Percentiles rank a stretch among this genome's conserved stretches.
Evolutionary conservation across 2,329 filamentous ascomycete genomes (phyloP).

Genomic region (Fusarium tupiense): DNA sequence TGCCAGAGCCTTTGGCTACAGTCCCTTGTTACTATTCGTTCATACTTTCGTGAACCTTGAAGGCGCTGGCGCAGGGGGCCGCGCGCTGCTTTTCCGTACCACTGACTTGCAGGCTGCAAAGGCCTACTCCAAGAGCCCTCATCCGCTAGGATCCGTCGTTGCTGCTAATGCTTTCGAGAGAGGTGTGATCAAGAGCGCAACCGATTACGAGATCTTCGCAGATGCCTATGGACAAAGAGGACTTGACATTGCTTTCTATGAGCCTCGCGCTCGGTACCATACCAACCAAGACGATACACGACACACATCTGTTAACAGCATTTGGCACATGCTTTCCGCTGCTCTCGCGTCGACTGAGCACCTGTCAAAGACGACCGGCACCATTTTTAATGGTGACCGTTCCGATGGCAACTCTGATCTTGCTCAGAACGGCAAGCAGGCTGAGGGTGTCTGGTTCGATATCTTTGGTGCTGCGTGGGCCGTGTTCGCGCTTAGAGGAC

Average conservation of each 20-base stretch:
- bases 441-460: slow-evolving; percentile 90
- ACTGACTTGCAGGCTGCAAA: slow-evolving; percentile 87
- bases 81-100: slow-evolving; percentile 86
- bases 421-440: slow-evolving; percentile 72
- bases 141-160: slow-evolving; percentile 87
- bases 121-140: slow-evolving; percentile 74
- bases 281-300: slow-evolving; percentile 87
- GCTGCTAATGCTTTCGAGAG: slow-evolving; percentile 85
- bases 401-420: slow-evolving; percentile 66
- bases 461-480: slow-evolving; percentile 84
- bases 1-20: slow-evolving; percentile 83
- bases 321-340: slow-evolving; percentile 97
- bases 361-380: slow-evolving; percentile 74
- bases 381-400: slow-evolving; percentile 70
- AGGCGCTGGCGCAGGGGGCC: slow-evolving; percentile 90
- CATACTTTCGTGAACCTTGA: slow-evolving; percentile 95
- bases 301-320: slow-evolving; percentile 74
- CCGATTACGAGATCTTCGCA: slow-evolving; percentile 88
- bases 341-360: slow-evolving; percentile 78
- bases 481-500: slow-evolving; percentile 79
- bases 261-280: slow-evolving; percentile 87
- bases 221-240: slow-evolving; percentile 83
- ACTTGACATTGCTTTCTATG: slow-evolving; percentile 91
- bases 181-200: slow-evolving; percentile 83
- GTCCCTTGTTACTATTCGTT: slow-evolving; percentile 80